Evolutionary conservation across 2,329 filamentous ascomycete species (phyloP).

Genomic region (Exophiala phaeomuriformis): DNA sequence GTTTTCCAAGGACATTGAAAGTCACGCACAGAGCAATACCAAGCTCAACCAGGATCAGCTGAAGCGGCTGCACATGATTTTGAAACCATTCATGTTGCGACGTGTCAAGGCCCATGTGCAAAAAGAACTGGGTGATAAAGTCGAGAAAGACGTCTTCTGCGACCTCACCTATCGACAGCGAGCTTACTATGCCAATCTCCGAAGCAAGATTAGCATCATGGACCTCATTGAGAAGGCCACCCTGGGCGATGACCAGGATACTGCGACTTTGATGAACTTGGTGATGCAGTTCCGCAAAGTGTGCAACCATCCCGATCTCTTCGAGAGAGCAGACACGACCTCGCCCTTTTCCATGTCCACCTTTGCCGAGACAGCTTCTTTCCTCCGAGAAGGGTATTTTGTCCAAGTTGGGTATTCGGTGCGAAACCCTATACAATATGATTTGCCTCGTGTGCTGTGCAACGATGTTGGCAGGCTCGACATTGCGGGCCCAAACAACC

Average conservation of each 20-base stretch:
- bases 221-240: slow-evolving; percentile 97
- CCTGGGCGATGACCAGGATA: slow-evolving; percentile 87
- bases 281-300: slow-evolving; percentile 99
- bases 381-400: slow-evolving; percentile 77
- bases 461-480: slow-evolving; percentile 69
- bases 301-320: slow-evolving; percentile 95
- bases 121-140: slow-evolving; percentile 98
- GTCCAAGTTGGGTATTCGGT: slow-evolving; percentile 81
- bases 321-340: slow-evolving; percentile 85
- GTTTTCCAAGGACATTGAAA: slow-evolving; percentile 68
- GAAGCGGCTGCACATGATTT: slow-evolving; percentile 93
- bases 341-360: slow-evolving; percentile 77
- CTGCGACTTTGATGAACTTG: slow-evolving; percentile 93
- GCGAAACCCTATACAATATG: slow-evolving; percentile 76
- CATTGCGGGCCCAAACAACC: slow-evolving; percentile 65
- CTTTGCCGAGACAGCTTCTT: slow-evolving; percentile 92
- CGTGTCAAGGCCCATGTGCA: slow-evolving; percentile 99
- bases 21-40: slow-evolving; percentile 97
- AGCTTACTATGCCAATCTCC: slow-evolving; percentile 82
- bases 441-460: slow-evolving; percentile 74
- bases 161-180: slow-evolving; percentile 93
- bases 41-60: slow-evolving; percentile 98
- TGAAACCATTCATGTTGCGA: slow-evolving; percentile 98
- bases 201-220: slow-evolving; percentile 97
- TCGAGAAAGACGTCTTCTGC: slow-evolving; percentile 92